Conservation (phyloP, 2,329 filamentous ascomycete species). For the Cercospora citrullina region DNA sequence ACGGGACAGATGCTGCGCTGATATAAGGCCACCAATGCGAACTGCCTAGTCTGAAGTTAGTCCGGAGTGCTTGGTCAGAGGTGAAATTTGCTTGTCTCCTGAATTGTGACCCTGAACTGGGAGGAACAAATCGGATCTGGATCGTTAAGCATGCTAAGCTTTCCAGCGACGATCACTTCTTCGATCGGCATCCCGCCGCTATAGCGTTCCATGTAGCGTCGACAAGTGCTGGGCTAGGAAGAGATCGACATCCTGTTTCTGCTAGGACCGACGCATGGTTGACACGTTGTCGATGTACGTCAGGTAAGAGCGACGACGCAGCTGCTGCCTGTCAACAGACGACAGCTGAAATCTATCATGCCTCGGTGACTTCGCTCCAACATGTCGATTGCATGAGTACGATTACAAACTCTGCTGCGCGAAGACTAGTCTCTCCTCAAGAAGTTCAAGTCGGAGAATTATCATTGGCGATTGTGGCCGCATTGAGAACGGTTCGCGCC, state of each 20-base stretch:
- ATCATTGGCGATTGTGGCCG: too few species aligned
- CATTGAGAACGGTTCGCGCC: too few species aligned
- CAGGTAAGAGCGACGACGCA: too few species aligned
- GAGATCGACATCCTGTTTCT: background rate
- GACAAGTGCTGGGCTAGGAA: background rate
- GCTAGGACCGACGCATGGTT: background rate
- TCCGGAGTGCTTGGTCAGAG: background rate
- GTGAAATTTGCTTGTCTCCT: background rate
- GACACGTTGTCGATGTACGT: too few species aligned
- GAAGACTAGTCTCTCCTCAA: too few species aligned
- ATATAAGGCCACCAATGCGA: background rate
- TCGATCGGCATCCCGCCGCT: background rate
- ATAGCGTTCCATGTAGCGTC: background rate
- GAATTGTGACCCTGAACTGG: background rate
- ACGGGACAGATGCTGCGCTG: background rate
- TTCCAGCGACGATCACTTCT: background rate
- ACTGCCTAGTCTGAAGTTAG: background rate
- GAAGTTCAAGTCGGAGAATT: too few species aligned
- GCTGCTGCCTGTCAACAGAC: too few species aligned
- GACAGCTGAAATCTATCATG: too few species aligned
- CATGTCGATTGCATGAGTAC: too few species aligned
- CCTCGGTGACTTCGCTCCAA: too few species aligned
- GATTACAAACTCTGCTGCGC: too few species aligned
- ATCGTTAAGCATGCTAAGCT: constrained; percentile 1
- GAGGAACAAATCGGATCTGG: background rate